phyloP scores from a whole-genome alignment of 192 early-diverging fungal species.

The Coemansia sp. region DNA sequence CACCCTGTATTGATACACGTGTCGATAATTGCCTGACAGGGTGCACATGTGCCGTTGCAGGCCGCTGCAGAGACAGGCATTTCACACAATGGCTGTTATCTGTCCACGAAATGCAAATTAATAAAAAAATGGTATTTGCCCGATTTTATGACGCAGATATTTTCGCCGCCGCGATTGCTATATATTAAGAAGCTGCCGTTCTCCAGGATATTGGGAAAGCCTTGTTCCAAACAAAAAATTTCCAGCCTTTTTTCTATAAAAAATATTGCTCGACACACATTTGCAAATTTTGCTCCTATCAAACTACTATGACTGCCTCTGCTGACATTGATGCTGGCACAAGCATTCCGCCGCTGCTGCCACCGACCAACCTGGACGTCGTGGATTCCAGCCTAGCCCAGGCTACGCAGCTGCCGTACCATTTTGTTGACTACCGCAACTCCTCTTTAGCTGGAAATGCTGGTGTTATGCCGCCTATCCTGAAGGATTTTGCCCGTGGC shows the following conservation, averaged over 20 bases:
- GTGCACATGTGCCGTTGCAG: background rate
- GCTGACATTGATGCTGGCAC: background rate
- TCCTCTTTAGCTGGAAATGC: conserved; percentile 5
- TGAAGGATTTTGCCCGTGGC: conserved; percentile 20
- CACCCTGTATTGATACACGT: too few relatives aligned
- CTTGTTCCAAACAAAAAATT: background rate
- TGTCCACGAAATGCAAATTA: background rate
- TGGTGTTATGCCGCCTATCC: conserved; percentile 14
- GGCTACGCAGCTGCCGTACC: conserved; percentile 1
- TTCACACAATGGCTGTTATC: background rate
- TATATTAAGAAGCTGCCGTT: background rate
- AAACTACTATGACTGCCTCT: background rate
- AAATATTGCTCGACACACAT: background rate
- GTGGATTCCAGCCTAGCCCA: background rate
- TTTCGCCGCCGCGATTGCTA: too few relatives aligned
- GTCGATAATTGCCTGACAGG: too few relatives aligned
- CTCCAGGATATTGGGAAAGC: too few relatives aligned
- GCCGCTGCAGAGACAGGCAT: background rate
- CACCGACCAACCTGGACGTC: background rate
- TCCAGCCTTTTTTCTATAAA: background rate
- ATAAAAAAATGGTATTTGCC: background rate
- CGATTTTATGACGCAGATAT: background rate
- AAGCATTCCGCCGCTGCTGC: background rate
- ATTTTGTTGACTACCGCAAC: conserved; percentile 29
- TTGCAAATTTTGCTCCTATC: background rate